Evolutionary conservation across 108 stramenopile species (phyloP).

Genomic region (Fistulifera pelliculosa): DNA sequence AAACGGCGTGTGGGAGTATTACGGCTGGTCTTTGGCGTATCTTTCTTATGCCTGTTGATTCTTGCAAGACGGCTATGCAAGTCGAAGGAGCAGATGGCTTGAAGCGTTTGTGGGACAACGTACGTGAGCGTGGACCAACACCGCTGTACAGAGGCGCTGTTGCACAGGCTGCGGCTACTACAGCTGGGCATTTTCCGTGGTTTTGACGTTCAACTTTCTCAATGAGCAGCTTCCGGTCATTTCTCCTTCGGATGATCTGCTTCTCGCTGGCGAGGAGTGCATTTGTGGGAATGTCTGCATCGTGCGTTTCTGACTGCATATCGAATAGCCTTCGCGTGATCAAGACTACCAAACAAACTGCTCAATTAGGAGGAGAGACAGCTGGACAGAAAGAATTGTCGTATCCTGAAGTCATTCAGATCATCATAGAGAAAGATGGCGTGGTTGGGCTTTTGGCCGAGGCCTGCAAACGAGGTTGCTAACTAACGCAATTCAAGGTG

Average conservation of each 20-base stretch:
- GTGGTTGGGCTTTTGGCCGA: conserved; percentile 57
- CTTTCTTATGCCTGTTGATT: conserved; percentile 87
- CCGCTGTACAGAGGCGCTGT: conserved; percentile 80
- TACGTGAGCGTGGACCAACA: conserved; percentile 37
- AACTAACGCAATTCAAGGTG: conserved; percentile 79
- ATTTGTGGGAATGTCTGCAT: conserved; percentile 50
- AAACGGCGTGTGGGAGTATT: conserved; percentile 62
- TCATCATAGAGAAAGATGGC: conserved; percentile 71
- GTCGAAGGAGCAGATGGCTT: conserved; percentile 74
- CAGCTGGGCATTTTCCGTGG: conserved; percentile 69
- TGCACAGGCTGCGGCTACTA: conserved; percentile 75
- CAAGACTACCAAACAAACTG: conserved; percentile 83
- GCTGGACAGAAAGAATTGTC: conserved; percentile 37
- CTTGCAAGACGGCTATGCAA: conserved; percentile 91
- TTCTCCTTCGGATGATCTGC: conserved; percentile 46
- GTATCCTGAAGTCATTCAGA: conserved; percentile 46
- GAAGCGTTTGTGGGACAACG: conserved; percentile 24
- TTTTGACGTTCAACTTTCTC: conserved; percentile 77
- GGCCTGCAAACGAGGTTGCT: conserved; percentile 75
- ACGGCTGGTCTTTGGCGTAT: conserved; percentile 85
- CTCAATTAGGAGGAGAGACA: conserved; percentile 27
- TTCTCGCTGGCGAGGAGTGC: conserved; percentile 64
- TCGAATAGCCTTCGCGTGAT: conserved; percentile 78
- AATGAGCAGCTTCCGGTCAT: conserved; percentile 51
- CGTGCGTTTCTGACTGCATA: conserved; percentile 61